Evolutionary conservation across 179 eudicot species (phyloP).

Genomic region (Corrigiola litoralis): DNA sequence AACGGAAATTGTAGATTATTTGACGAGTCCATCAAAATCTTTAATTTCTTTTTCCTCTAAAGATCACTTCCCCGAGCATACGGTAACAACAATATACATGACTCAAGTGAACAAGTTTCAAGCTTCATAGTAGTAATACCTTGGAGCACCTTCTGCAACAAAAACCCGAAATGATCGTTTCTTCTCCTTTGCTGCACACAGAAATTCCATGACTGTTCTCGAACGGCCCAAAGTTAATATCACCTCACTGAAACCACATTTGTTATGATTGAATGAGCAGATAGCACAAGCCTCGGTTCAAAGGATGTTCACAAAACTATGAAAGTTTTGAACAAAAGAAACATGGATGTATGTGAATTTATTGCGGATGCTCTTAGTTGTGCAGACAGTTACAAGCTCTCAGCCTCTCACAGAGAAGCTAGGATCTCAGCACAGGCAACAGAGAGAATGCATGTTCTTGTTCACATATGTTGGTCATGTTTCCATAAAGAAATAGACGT

Average conservation of each 20-base stretch:
- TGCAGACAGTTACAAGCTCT: neutral
- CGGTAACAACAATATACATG: neutral
- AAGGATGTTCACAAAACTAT: neutral
- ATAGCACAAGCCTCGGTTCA: conserved; percentile 9
- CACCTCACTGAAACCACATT: conserved; percentile 73
- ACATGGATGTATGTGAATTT: neutral
- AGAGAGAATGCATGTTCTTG: no score
- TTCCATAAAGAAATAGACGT: neutral
- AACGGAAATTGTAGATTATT: no score
- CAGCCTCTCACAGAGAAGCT: neutral
- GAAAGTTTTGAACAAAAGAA: neutral
- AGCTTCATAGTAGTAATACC: conserved; percentile 34
- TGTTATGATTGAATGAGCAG: conserved; percentile 16
- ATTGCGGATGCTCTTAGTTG: neutral
- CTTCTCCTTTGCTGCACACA: conserved; percentile 97
- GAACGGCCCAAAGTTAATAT: conserved; percentile 95
- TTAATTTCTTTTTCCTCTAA: neutral
- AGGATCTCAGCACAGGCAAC: no score
- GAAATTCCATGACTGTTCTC: conserved; percentile 88
- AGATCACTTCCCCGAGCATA: neutral
- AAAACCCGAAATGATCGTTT: conserved; percentile 91
- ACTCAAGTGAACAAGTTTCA: neutral
- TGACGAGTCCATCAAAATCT: no score
- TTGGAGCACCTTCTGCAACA: conserved; percentile 99
- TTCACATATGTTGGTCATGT: no score